These are phyloP conservation scores for Davidsoniella neocaledoniae DNA, from an alignment of 2,329 filamentous ascomycete genomes.

Conservation along the genomic window DNA sequence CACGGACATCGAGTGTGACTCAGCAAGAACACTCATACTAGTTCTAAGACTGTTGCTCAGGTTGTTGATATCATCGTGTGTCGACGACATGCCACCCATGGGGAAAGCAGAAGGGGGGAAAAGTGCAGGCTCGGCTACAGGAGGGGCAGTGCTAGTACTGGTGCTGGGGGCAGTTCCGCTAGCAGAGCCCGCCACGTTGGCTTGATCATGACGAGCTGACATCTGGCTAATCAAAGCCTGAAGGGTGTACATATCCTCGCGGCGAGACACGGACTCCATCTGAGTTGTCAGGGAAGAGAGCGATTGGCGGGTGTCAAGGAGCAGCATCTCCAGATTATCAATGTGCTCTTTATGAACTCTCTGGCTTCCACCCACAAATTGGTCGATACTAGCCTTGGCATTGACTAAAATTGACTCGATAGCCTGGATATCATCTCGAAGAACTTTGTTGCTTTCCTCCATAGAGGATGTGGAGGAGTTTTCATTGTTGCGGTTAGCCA, in stretches of 20 bases:
- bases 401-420: conserved; percentile 84
- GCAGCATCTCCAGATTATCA: conserved; percentile 45
- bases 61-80: conserved; percentile 9
- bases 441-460: conserved; percentile 17
- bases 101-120: conserved; percentile 6
- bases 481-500: conserved; percentile 20
- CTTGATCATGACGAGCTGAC: conserved; percentile 58
- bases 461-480: conserved; percentile 13
- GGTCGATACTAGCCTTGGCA: conserved; percentile 75
- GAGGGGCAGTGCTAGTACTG: not conserved
- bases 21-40: conserved; percentile 34
- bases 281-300: conserved; percentile 49
- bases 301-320: conserved; percentile 60
- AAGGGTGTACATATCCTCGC: conserved; percentile 61
- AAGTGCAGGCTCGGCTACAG: not conserved
- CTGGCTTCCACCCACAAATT: conserved; percentile 56
- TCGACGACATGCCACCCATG: conserved; percentile 5
- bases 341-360: conserved; percentile 49
- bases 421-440: conserved; percentile 63
- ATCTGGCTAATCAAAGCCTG: conserved; percentile 68
- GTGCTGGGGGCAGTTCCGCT: not conserved
- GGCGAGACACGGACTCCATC: conserved; percentile 54
- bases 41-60: conserved; percentile 12
- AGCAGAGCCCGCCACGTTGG: conserved; percentile 31
- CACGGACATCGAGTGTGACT: conserved; percentile 59